Evolutionary conservation across 352 stramenopile species (phyloP).

Genomic region (Globisporangium apiculatum): DNA sequence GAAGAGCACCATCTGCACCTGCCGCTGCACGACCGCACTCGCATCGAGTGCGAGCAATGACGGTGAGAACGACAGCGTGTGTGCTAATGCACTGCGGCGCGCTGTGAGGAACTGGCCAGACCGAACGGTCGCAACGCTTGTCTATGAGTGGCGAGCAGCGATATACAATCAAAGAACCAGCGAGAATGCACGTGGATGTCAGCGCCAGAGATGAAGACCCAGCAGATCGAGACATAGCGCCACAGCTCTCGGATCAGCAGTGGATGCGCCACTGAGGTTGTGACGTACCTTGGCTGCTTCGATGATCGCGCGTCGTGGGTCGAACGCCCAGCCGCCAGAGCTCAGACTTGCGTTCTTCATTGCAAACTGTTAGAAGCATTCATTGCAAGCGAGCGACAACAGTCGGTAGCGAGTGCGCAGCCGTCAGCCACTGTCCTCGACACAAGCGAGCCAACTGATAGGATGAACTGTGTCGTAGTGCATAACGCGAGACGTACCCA

Average conservation of each 20-base stretch:
- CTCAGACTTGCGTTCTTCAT: conserved; percentile 77
- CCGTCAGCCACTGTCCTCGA: too few relatives aligned
- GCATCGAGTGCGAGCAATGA: conserved; percentile 24
- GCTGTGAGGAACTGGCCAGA: conserved; percentile 65
- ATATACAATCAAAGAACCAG: too few relatives aligned
- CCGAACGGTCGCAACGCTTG: conserved; percentile 58
- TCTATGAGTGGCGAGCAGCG: conserved; percentile 15
- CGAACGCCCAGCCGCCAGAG: conserved; percentile 55
- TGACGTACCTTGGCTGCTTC: conserved; percentile 57
- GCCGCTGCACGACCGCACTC: conserved; percentile 47
- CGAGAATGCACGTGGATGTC: too few relatives aligned
- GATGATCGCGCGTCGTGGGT: conserved; percentile 64
- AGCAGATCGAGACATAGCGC: too few relatives aligned
- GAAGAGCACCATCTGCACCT: conserved; percentile 78
- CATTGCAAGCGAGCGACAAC: too few relatives aligned
- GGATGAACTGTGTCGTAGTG: too few relatives aligned
- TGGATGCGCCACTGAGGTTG: too few relatives aligned
- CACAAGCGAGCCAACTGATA: too few relatives aligned
- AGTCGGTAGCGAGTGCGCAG: too few relatives aligned
- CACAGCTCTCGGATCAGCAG: too few relatives aligned
- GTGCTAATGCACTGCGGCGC: conserved; percentile 23
- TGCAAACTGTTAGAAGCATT: conserved; percentile 35
- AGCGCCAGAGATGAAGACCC: background rate
- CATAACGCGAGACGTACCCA: conserved; percentile 31
- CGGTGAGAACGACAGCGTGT: conserved; percentile 45